phyloP scores from a whole-genome alignment of 1,284 basidiomycete species.

The Erythrobasidium hasegawianum region DNA sequence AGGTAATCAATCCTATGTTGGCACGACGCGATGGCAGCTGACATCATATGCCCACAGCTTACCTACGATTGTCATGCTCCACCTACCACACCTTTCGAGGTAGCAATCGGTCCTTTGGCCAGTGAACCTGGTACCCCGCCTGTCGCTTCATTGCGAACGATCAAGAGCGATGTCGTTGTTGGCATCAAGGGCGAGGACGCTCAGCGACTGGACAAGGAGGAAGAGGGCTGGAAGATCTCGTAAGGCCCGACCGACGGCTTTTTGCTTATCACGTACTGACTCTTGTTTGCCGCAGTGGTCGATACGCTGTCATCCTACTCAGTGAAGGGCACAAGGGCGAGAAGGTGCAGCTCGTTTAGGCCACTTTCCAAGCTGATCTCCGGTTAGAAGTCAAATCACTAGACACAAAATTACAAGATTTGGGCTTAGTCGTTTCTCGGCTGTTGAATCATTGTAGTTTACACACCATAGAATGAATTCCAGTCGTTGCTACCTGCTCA shows the following conservation, averaged over 20 bases:
- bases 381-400: too few relatives aligned
- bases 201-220: slow-evolving; percentile 74
- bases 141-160: slow-evolving; percentile 54
- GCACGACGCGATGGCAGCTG: slow-evolving; percentile 12
- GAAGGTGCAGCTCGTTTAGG: slow-evolving; percentile 27
- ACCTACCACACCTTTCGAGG: slow-evolving; percentile 79
- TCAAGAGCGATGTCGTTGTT: slow-evolving; percentile 59
- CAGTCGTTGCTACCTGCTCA: too few relatives aligned
- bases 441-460: too few relatives aligned
- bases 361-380: neutral
- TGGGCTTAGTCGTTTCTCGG: too few relatives aligned
- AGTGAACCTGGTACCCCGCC: slow-evolving; percentile 82
- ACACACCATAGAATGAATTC: too few relatives aligned
- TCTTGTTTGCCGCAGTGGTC: slow-evolving; percentile 7
- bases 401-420: too few relatives aligned
- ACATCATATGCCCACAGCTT: slow-evolving; percentile 3
- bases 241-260: neutral
- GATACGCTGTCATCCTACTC: slow-evolving; percentile 74
- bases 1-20: slow-evolving; percentile 57
- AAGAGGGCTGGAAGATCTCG: slow-evolving; percentile 95
- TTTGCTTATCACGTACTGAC: neutral
- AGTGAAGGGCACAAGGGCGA: slow-evolving; percentile 69
- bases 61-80: slow-evolving; percentile 93
- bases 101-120: slow-evolving; percentile 91
- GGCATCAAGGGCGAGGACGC: slow-evolving; percentile 63